Evolutionary conservation across 495 filamentous ascomycete genomes (phyloP).

Genomic region (Aspergillus affinis): DNA sequence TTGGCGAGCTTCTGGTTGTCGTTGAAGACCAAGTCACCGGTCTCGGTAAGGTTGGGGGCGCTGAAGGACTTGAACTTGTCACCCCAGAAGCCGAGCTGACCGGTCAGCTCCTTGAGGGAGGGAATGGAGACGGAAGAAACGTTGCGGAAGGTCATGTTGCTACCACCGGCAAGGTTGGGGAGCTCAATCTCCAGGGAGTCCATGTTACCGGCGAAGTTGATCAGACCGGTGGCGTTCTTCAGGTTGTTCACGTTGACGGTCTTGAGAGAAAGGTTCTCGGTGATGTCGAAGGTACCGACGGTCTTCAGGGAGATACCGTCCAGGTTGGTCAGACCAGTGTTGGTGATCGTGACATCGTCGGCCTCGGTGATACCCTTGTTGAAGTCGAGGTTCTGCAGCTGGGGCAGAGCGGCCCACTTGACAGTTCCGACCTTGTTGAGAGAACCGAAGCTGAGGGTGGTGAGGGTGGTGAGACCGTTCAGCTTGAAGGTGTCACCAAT

Average conservation of each 20-base stretch:
- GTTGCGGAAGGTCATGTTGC: conserved; percentile 87
- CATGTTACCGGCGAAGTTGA: conserved; percentile 60
- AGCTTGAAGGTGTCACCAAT: conserved; percentile 67
- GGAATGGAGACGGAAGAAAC: conserved; percentile 72
- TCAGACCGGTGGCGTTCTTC: conserved; percentile 58
- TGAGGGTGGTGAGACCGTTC: conserved; percentile 62
- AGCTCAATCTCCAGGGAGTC: conserved; percentile 66
- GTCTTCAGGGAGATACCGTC: conserved; percentile 72
- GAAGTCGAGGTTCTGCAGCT: conserved; percentile 68
- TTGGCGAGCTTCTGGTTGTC: conserved; percentile 74
- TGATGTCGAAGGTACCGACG: conserved; percentile 65
- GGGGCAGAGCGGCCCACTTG: conserved; percentile 69
- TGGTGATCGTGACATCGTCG: conserved; percentile 66
- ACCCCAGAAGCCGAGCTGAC: conserved; percentile 79
- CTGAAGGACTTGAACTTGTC: conserved; percentile 67
- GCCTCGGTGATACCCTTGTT: conserved; percentile 61
- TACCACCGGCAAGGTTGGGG: conserved; percentile 73
- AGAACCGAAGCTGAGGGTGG: conserved; percentile 57
- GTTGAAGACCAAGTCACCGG: conserved; percentile 77
- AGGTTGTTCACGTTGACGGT: conserved; percentile 69
- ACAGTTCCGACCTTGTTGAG: conserved; percentile 65
- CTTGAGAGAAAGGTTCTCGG: conserved; percentile 74
- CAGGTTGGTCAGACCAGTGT: conserved; percentile 75
- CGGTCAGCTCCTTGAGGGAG: conserved; percentile 71
- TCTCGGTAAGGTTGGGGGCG: conserved; percentile 77